A percentile compares a stretch with the other conserved stretches of the same genome.
phyloP scores from a whole-genome alignment of 768 basidiomycete species.

The Naganishia vishniacii region DNA sequence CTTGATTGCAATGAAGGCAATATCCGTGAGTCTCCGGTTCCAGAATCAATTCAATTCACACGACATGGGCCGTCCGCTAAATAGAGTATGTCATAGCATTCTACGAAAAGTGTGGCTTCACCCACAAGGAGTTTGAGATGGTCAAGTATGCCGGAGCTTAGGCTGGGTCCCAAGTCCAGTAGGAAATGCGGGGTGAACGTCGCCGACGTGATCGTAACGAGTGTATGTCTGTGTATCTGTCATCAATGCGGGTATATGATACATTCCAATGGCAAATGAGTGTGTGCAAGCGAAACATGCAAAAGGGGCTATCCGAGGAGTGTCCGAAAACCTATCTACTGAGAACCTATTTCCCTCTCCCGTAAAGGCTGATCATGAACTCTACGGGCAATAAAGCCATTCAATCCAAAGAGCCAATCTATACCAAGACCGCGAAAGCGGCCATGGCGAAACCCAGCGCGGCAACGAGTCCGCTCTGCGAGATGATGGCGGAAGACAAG shows the following conservation, averaged over 20 bases:
- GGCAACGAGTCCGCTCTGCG: background rate
- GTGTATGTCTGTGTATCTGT: no score
- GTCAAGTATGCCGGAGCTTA: constrained; percentile 48
- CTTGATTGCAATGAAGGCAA: constrained; percentile 88
- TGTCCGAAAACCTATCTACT: constrained; percentile 15
- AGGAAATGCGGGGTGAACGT: background rate
- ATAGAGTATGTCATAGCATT: no score
- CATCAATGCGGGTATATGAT: constrained; percentile 1
- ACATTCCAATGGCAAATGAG: constrained; percentile 10
- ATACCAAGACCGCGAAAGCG: constrained; percentile 4
- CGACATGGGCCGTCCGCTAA: no score
- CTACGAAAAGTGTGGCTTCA: constrained; percentile 87
- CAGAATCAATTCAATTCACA: background rate
- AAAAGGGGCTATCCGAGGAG: background rate
- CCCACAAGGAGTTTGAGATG: constrained; percentile 91
- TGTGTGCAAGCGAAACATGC: constrained; percentile 10
- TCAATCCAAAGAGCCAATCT: background rate
- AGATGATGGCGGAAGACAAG: background rate
- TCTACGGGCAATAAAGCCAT: background rate
- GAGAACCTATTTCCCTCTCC: background rate
- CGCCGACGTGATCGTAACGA: background rate
- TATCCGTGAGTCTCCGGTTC: constrained; percentile 62
- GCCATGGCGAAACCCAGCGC: constrained; percentile 2
- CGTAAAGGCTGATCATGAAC: constrained; percentile 7
- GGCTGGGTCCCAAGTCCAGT: background rate